Conservation (phyloP, 2,329 filamentous ascomycete species). For the Cercospora sojina region DNA sequence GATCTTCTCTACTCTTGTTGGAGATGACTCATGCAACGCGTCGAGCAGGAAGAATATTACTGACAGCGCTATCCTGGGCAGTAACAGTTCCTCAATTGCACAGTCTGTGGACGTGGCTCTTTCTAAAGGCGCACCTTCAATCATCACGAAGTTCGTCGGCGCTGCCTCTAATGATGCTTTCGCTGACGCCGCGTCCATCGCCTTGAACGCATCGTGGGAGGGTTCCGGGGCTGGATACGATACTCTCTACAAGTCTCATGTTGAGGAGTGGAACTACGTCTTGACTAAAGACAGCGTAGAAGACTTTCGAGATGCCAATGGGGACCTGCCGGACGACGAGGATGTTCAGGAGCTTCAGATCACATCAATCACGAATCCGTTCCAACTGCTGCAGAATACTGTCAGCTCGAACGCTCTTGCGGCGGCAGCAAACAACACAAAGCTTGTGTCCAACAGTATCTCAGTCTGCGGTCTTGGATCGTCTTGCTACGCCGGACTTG, state of each 20-base stretch:
- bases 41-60: conserved; percentile 47
- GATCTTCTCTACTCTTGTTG: conserved; percentile 52
- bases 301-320: conserved; percentile 57
- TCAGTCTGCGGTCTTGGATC: conserved; percentile 67
- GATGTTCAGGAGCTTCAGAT: conserved; percentile 59
- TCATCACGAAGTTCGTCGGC: conserved; percentile 66
- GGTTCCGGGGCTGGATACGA: conserved; percentile 57
- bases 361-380: conserved; percentile 55
- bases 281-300: conserved; percentile 64
- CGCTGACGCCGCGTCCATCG: conserved; percentile 54
- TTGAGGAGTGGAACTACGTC: conserved; percentile 61
- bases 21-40: conserved; percentile 42
- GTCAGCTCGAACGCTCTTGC: conserved; percentile 55
- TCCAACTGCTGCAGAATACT: conserved; percentile 57
- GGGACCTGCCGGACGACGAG: conserved; percentile 56
- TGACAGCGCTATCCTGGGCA: conserved; percentile 51
- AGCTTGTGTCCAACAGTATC: conserved; percentile 62
- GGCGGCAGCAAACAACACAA: conserved; percentile 49
- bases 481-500: conserved; percentile 64
- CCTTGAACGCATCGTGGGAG: conserved; percentile 54
- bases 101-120: conserved; percentile 59
- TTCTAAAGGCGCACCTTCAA: conserved; percentile 53
- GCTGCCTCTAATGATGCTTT: conserved; percentile 69
- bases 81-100: conserved; percentile 64
- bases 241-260: conserved; percentile 56